Percentiles rank a stretch among this genome's conserved stretches.
phyloP scores from a whole-genome alignment of 768 basidiomycete species.

The Lentinula sp. region DNA sequence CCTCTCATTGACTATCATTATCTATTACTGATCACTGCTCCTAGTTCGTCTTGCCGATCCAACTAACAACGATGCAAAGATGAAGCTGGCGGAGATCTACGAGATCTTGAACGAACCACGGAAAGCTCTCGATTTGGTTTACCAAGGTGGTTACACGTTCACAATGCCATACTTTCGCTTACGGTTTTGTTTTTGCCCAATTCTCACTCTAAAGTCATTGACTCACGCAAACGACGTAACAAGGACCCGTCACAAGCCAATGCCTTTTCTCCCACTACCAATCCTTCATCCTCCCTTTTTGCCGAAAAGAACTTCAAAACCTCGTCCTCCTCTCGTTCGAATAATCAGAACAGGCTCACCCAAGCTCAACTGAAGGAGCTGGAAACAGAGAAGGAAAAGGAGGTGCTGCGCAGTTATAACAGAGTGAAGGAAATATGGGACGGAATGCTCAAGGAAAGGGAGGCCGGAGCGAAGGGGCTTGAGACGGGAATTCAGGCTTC shows the following conservation, averaged over 20 bases:
- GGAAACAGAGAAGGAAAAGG: conserved; percentile 62
- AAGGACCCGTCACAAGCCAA: conserved; percentile 16
- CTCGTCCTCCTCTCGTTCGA: conserved; percentile 15
- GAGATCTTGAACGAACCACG: conserved; percentile 77
- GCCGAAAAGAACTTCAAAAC: conserved; percentile 40
- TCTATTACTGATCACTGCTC: neutral
- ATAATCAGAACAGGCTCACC: conserved; percentile 40
- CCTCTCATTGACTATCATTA: neutral
- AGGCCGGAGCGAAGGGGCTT: conserved; percentile 17
- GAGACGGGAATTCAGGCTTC: conserved; percentile 32
- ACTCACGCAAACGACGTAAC: conserved; percentile 47
- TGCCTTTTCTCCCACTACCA: neutral
- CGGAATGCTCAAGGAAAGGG: conserved; percentile 27
- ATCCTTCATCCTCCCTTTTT: conserved; percentile 44
- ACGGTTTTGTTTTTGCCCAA: too few relatives aligned
- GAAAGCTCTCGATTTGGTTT: conserved; percentile 79
- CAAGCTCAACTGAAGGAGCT: conserved; percentile 54
- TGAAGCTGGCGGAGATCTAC: conserved; percentile 86
- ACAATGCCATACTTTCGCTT: too few relatives aligned
- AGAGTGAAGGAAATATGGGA: conserved; percentile 61
- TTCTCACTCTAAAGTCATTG: conserved; percentile 36
- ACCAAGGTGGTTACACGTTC: conserved; percentile 52
- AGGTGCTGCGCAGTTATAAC: conserved; percentile 52
- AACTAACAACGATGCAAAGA: conserved; percentile 73
- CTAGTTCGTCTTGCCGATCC: conserved; percentile 74